A percentile compares a stretch with the other conserved stretches of the same genome.
Conservation (phyloP, 1,284 basidiomycete species). For the Moesziomyces sp. region DNA sequence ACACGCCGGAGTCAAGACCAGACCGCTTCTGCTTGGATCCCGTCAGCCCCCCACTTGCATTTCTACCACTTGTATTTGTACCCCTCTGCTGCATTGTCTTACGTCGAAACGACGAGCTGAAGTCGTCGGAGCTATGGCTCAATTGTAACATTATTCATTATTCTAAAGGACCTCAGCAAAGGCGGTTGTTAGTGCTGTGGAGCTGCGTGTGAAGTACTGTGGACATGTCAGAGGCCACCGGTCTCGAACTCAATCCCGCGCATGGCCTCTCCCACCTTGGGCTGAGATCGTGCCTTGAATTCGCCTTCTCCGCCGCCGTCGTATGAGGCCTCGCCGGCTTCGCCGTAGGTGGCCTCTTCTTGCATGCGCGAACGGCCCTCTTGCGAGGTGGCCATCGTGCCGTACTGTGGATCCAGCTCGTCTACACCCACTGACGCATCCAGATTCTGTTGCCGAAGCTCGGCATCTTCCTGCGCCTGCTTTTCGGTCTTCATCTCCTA, state of each 20-base stretch:
- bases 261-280: slow-evolving; percentile 50
- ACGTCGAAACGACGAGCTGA: slow-evolving; percentile 7
- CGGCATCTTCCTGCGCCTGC: slow-evolving; percentile 29
- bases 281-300: slow-evolving; percentile 47
- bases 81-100: slow-evolving; percentile 13
- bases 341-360: slow-evolving; percentile 35
- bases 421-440: slow-evolving; percentile 36
- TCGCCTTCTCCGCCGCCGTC: slow-evolving; percentile 41
- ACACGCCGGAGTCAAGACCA: too few relatives aligned
- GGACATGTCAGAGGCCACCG: slow-evolving; percentile 10
- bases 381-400: slow-evolving; percentile 12
- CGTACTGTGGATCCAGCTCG: slow-evolving; percentile 27
- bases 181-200: background rate
- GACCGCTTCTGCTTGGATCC: too few relatives aligned
- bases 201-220: background rate
- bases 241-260: slow-evolving; percentile 50
- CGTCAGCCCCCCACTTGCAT: slow-evolving; percentile 9
- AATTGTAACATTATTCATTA: slow-evolving; percentile 25
- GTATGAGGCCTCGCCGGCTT: slow-evolving; percentile 26
- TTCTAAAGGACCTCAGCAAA: background rate
- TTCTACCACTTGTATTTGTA: slow-evolving; percentile 35
- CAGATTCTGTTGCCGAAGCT: slow-evolving; percentile 37
- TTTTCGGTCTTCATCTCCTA: slow-evolving; percentile 34
- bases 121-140: slow-evolving; percentile 5
- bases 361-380: slow-evolving; percentile 31